Percentiles rank a stretch among this genome's conserved stretches.
phyloP scores from a whole-genome alignment of 805 yeast species.

The Lipomyces sp. region DNA sequence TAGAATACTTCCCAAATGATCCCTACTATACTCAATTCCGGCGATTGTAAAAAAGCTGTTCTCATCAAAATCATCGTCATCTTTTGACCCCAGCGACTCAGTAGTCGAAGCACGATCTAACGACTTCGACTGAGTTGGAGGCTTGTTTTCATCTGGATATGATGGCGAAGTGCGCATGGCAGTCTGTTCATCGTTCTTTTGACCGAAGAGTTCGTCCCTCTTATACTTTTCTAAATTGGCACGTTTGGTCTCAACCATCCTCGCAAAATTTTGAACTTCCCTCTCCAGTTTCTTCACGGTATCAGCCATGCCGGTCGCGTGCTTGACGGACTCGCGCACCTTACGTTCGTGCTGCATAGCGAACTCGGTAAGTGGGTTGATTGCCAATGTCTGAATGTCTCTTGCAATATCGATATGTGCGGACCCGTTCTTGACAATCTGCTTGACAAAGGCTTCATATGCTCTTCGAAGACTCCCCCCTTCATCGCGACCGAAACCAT shows the following conservation, averaged over 20 bases:
- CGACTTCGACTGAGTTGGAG: neutral
- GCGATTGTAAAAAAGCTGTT: constrained; percentile 38
- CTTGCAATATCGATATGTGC: constrained; percentile 65
- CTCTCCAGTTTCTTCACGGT: constrained; percentile 57
- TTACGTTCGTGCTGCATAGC: constrained; percentile 71
- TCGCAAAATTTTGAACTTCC: constrained; percentile 46
- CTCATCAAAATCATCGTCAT: constrained; percentile 29
- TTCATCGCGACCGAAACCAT: constrained; percentile 59
- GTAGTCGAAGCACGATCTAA: neutral
- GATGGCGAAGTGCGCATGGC: neutral
- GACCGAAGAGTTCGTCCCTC: neutral
- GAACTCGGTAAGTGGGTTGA: constrained; percentile 77
- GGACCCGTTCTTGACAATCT: constrained; percentile 61
- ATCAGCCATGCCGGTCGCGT: constrained; percentile 55
- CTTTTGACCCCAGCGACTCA: neutral
- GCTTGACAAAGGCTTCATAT: constrained; percentile 59
- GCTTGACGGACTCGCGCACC: constrained; percentile 63
- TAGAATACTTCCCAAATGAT: constrained; percentile 52
- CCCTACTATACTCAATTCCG: constrained; percentile 45
- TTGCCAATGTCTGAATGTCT: constrained; percentile 62
- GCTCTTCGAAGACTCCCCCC: constrained; percentile 70
- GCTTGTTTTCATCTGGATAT: neutral
- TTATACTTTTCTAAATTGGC: neutral
- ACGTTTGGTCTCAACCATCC: neutral
- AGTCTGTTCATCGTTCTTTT: neutral